Base-by-base conservation (phyloP, 148 eudicot species). In the Rhododendron williamsianum region DNA sequence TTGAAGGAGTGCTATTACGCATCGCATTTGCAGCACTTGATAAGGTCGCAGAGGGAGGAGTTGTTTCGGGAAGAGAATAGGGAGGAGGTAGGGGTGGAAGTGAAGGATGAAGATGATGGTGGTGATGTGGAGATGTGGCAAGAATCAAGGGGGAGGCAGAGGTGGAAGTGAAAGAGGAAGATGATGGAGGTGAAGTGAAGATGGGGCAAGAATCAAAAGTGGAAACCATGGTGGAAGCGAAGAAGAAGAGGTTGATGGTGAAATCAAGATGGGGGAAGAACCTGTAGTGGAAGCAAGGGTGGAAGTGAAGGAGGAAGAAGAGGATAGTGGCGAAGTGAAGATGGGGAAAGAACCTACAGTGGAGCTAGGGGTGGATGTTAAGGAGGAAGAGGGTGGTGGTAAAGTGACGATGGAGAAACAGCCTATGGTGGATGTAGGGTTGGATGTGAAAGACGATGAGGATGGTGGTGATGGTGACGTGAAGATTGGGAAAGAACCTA, bases 1-100 rank as follows among this genome's bases (percentile, higher is more conserved):
- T 89, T 97, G 91, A 87, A 52, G 81, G 87, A 90, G 33, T 97
- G 98, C 82, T 97, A 92, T 69, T 97, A 97, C 56, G 98, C 98
- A 0, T 92, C 98, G 0, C 98, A 97, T 89, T 88, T 97, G 92
- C 99, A 94, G 91, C 89, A 76, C 76, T 86, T 93, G 91, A 92
- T 97, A 0, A 95, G 87, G 91, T 56, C 84, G 4, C 98, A 95
- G 81, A 90, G 80, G 43, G 90, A 84, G 84, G 90, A 81, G 18
- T 36, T 94, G 78, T 85, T 91, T 49, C 5, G n/a, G 79, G 90
- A 87, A 49, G 84, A 84, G 76, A 72, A 82, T 0, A 74, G 45
- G 77, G 60, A 81, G 79, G 84, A 79, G 49, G 87, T 25, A 38
- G 76, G 58, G 18, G 67, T 73, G 84, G 92, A 49, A 3, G 72